A percentile compares a stretch with the other conserved stretches of the same genome.
phyloP scores from a whole-genome alignment of 768 basidiomycete genomes.

The Baorangia bicolor region DNA sequence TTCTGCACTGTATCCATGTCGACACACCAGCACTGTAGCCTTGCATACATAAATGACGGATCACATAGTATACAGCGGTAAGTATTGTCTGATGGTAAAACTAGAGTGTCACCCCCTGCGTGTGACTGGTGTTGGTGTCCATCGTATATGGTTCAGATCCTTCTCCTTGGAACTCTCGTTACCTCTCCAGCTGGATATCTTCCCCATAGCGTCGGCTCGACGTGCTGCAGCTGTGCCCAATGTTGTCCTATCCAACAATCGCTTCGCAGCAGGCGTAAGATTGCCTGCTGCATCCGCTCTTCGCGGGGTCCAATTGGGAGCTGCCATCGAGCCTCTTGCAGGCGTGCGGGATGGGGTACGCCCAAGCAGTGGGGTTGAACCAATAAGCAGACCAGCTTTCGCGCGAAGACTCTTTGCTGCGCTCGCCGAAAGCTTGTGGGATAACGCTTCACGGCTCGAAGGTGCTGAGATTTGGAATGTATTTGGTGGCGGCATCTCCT shows the following conservation, averaged over 20 bases:
- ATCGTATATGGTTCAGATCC: conserved; percentile 65
- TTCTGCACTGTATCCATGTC: conserved; percentile 12
- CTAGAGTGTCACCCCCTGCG: conserved; percentile 30
- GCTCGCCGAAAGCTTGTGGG: conserved; percentile 74
- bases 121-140: conserved; percentile 73
- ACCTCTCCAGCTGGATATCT: conserved; percentile 55
- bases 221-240: conserved; percentile 60
- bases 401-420: conserved; percentile 80
- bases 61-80: conserved; percentile 1
- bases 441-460: conserved; percentile 77
- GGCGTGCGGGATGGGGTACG: conserved; percentile 39
- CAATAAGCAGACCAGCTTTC: conserved; percentile 65
- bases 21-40: conserved; percentile 8
- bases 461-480: conserved; percentile 80
- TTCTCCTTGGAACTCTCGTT: conserved; percentile 47
- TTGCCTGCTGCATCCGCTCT: conserved; percentile 69
- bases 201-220: conserved; percentile 68
- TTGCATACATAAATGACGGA: conserved; percentile 6
- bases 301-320: conserved; percentile 78
- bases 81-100: conserved; percentile 4
- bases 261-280: conserved; percentile 83
- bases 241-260: conserved; percentile 71
- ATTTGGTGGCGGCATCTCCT: conserved; percentile 41
- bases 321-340: conserved; percentile 57
- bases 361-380: conserved; percentile 28